phyloP scores from a whole-genome alignment of 2,329 filamentous ascomycete species.

The Calonectria pseudoturangicola region DNA sequence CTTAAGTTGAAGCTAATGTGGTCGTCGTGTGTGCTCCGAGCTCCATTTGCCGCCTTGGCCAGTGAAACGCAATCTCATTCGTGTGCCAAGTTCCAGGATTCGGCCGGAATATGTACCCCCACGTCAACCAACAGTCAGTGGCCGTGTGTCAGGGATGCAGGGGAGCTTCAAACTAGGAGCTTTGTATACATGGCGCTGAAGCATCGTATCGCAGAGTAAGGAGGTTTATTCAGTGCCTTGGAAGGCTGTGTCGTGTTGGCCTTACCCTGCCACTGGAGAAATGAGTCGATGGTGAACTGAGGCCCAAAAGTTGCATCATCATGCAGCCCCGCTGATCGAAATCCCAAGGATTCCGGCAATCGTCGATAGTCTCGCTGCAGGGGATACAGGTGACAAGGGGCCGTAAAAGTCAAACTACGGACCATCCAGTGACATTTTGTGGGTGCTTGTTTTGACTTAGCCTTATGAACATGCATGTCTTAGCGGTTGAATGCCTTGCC shows the following conservation, averaged over 20 bases:
- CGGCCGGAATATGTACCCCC: slow-evolving; percentile 1
- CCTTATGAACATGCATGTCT: slow-evolving; percentile 24
- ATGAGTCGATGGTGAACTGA: slow-evolving; percentile 11
- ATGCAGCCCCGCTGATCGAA: slow-evolving; percentile 33
- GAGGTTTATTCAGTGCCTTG: neutral
- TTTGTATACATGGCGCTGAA: neutral
- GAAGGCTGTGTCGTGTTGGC: neutral
- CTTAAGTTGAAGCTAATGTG: slow-evolving; percentile 30
- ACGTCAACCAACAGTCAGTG: slow-evolving; percentile 33
- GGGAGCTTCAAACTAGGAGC: neutral
- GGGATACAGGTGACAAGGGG: neutral
- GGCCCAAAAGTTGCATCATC: slow-evolving; percentile 28
- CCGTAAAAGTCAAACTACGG: neutral
- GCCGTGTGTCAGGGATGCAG: neutral
- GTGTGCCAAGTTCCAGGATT: neutral
- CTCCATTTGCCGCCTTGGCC: slow-evolving; percentile 5
- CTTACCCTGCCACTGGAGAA: neutral
- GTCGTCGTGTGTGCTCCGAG: slow-evolving; percentile 38
- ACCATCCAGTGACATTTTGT: neutral
- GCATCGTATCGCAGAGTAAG: slow-evolving; percentile 32
- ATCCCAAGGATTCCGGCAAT: slow-evolving; percentile 5
- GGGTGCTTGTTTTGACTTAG: slow-evolving; percentile 30
- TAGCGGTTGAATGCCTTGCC: neutral
- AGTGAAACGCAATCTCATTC: slow-evolving; percentile 25
- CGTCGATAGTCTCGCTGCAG: neutral